Percentiles rank a stretch among this genome's conserved stretches.
These are phyloP conservation scores for Microcera coccophila DNA, from an alignment of 2,329 filamentous ascomycete species.

Conservation along the genomic window DNA sequence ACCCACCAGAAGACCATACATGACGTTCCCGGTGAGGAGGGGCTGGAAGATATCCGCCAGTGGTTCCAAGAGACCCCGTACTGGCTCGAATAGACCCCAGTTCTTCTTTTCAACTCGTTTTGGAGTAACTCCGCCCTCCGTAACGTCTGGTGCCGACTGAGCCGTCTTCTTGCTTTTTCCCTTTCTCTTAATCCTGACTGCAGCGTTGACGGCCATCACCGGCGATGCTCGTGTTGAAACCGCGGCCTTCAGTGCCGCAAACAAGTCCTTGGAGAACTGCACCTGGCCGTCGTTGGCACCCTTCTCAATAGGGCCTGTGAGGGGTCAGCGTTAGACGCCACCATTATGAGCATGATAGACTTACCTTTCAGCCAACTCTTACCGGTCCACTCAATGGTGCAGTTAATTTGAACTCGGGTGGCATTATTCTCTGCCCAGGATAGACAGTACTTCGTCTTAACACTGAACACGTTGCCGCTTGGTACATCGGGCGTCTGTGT, in stretches of 20 bases:
- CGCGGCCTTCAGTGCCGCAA: constrained; percentile 68
- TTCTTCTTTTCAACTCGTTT: constrained; percentile 45
- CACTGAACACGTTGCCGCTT: constrained; percentile 83
- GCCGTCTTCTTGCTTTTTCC: constrained; percentile 50
- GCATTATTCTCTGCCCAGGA: constrained; percentile 86
- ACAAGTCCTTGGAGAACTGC: constrained; percentile 75
- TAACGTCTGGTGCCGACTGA: constrained; percentile 42
- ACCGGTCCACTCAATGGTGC: constrained; percentile 89
- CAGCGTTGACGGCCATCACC: constrained; percentile 39
- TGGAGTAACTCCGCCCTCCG: constrained; percentile 36
- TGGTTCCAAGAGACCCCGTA: constrained; percentile 67
- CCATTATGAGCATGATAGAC: constrained; percentile 17
- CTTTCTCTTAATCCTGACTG: constrained; percentile 56
- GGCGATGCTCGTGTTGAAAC: constrained; percentile 58
- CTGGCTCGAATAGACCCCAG: constrained; percentile 81
- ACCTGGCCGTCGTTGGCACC: constrained; percentile 87
- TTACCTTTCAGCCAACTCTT: constrained; percentile 97
- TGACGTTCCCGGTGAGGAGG: constrained; percentile 70
- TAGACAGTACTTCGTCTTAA: constrained; percentile 92
- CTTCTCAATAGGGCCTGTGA: constrained; percentile 85
- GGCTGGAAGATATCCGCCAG: constrained; percentile 65
- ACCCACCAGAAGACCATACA: constrained; percentile 70
- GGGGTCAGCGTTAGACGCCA: constrained; percentile 7
- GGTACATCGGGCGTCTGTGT: constrained; percentile 95
- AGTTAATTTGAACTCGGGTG: constrained; percentile 83